Percentiles rank a stretch among this genome's conserved stretches.
These are phyloP conservation scores for Fusarium scirpi DNA, from an alignment of 2,329 filamentous ascomycete species.

Conservation along the genomic window DNA sequence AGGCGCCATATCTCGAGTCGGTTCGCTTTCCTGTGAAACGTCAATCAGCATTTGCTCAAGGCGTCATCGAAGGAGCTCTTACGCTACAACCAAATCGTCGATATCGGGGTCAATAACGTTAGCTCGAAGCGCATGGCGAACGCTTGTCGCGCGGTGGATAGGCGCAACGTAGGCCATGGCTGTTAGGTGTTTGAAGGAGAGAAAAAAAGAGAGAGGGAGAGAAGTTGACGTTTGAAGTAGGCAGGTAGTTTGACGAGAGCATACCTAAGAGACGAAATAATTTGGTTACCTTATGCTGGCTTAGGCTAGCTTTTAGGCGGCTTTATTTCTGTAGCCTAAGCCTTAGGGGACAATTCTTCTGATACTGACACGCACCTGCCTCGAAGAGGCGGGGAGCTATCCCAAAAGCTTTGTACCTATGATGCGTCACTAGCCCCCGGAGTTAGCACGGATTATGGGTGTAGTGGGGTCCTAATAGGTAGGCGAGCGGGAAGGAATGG, in stretches of 20 bases:
- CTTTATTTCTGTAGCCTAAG: no score
- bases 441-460: conserved; percentile 44
- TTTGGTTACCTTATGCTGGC: no score
- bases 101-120: conserved; percentile 79
- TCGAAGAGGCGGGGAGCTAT: conserved; percentile 40
- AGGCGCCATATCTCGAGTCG: conserved; percentile 85
- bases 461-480: conserved; percentile 35
- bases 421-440: conserved; percentile 44
- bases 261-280: no score
- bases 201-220: neutral
- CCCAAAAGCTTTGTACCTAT: conserved; percentile 37
- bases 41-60: conserved; percentile 47
- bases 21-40: conserved; percentile 76
- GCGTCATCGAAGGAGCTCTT: conserved; percentile 54
- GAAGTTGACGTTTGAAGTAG: conserved; percentile 7
- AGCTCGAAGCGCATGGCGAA: conserved; percentile 87
- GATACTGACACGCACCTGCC: neutral
- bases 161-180: conserved; percentile 94
- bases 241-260: conserved; percentile 13
- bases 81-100: conserved; percentile 90
- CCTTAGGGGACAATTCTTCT: neutral
- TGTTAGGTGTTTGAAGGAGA: conserved; percentile 12
- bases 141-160: conserved; percentile 91
- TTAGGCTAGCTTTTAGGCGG: no score
- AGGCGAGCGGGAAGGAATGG: conserved; percentile 8